phyloP scores from a whole-genome alignment of 1,284 basidiomycete genomes.

The Cutaneotrichosporon daszewskae region DNA sequence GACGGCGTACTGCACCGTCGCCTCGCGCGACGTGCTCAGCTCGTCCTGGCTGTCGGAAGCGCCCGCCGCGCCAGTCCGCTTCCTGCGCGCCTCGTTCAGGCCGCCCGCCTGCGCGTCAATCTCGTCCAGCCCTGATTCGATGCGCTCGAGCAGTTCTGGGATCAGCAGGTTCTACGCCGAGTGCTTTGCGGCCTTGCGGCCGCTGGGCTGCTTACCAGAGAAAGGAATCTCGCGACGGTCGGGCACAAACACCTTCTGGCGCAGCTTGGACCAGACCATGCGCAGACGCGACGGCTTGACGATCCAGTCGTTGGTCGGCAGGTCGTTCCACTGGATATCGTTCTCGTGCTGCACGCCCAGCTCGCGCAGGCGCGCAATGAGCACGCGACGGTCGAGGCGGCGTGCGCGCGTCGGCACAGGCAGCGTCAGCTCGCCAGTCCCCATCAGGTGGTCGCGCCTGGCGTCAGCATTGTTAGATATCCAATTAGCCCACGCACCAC shows the following conservation, averaged over 20 bases:
- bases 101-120: neutral
- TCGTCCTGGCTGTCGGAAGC: neutral
- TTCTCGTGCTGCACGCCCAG: conserved; percentile 10
- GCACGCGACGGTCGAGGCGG: conserved; percentile 5
- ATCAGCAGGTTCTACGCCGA: neutral
- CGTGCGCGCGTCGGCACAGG: neutral
- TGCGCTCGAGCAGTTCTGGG: conserved; percentile 8
- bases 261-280: conserved; percentile 9
- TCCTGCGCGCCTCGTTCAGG: conserved; percentile 1
- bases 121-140: conserved; percentile 6
- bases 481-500: conserved; percentile 15
- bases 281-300: conserved; percentile 10
- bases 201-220: conserved; percentile 1
- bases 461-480: neutral
- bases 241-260: neutral
- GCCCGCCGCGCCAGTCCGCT: neutral
- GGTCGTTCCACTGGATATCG: conserved; percentile 9
- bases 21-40: neutral
- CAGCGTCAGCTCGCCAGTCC: neutral
- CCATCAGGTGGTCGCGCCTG: conserved; percentile 9
- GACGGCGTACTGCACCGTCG: no score
- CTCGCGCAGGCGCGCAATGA: conserved; percentile 12
- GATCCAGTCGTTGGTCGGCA: conserved; percentile 7
- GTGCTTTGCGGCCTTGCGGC: no score
- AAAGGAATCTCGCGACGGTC: conserved; percentile 5